Base-by-base conservation (phyloP, 495 filamentous ascomycete species). In the Hapsidospora chrysogenum region DNA sequence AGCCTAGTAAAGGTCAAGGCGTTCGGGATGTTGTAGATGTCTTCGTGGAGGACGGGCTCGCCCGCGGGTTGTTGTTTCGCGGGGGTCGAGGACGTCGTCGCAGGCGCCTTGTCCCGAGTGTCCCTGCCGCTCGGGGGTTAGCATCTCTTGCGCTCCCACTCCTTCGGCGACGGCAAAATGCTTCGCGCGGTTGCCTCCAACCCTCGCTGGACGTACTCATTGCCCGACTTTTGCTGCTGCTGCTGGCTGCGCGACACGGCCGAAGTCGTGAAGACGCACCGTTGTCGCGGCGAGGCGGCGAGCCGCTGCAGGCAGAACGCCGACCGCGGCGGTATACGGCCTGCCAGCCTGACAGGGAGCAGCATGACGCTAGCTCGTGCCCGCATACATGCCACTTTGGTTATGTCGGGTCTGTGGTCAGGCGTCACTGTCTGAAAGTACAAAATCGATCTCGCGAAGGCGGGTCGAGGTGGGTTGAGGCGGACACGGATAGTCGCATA, bases 1-100 rank as follows among this genome's bases (percentile, higher is more conserved):
- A 97, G 68, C 9, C 89, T 79, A 4, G 83, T 78, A 50, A 89
- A 76, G 19, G 89, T 97, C 40, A 97, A 72, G 40, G 85, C 59
- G 54, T 97, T 97, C 18, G 89, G 89, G 31, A 97, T 45, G 29
- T 80, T 97, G 63, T 92, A 94, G 51, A 97, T 93, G 46, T 97
- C 89, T 56, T 97, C 89, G 47, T 76, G 85, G 10, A 36, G 5
- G 0, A 21, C 1, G 5, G 18, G 31, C n/a, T n/a, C n/a, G n/a
- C n/a, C n/a, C n/a, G n/a, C n/a, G n/a, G n/a, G n/a, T n/a, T n/a
- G n/a, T n/a, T n/a, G n/a, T n/a, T n/a, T n/a, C n/a, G n/a, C n/a
- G n/a, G n/a, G n/a, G n/a, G n/a, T n/a, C n/a, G n/a, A n/a, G n/a
- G 11, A 26, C 23, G 11, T 26, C 23, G 11, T 26, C 23, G 6